Conservation (phyloP, 139 green algal genomes). For the Raphidocelis subcapitata region DNA sequence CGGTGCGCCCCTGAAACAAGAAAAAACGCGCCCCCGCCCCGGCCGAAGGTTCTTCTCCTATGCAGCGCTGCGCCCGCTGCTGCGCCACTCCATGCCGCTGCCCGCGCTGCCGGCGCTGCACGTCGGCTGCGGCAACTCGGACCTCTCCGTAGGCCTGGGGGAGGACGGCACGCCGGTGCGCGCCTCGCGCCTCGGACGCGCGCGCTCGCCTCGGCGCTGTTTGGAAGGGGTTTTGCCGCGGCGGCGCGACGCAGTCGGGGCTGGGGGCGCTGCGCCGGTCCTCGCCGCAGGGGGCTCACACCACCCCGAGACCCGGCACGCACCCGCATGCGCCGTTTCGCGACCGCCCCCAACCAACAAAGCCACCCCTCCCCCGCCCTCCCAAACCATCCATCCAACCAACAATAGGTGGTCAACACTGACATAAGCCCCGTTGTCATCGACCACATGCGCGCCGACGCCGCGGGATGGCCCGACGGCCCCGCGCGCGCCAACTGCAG, state of each 20-base stretch:
- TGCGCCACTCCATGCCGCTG: background rate
- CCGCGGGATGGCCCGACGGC: background rate
- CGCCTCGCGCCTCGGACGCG: too few species aligned
- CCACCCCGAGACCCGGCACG: too few species aligned
- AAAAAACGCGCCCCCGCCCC: conserved; percentile 6
- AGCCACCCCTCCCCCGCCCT: too few species aligned
- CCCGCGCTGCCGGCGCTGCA: conserved; percentile 15
- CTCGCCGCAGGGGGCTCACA: too few species aligned
- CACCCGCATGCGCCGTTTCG: too few species aligned
- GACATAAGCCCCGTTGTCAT: conserved; percentile 43
- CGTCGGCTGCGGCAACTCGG: conserved; percentile 40
- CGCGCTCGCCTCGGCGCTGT: too few species aligned
- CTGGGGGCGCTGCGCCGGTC: too few species aligned
- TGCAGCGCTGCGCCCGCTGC: conserved; percentile 9
- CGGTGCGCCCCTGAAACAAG: too few species aligned
- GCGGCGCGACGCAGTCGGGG: too few species aligned
- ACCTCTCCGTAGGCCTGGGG: background rate
- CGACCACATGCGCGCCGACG: conserved; percentile 21
- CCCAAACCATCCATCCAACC: too few species aligned
- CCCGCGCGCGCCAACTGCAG: background rate
- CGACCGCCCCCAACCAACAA: too few species aligned
- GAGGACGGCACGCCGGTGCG: background rate
- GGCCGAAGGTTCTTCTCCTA: conserved; percentile 30
- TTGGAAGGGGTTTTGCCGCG: too few species aligned
- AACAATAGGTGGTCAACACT: conserved; percentile 28